These are phyloP conservation scores for Aspergillus baeticus DNA, from an alignment of 495 filamentous ascomycete genomes.

Conservation along the genomic window DNA sequence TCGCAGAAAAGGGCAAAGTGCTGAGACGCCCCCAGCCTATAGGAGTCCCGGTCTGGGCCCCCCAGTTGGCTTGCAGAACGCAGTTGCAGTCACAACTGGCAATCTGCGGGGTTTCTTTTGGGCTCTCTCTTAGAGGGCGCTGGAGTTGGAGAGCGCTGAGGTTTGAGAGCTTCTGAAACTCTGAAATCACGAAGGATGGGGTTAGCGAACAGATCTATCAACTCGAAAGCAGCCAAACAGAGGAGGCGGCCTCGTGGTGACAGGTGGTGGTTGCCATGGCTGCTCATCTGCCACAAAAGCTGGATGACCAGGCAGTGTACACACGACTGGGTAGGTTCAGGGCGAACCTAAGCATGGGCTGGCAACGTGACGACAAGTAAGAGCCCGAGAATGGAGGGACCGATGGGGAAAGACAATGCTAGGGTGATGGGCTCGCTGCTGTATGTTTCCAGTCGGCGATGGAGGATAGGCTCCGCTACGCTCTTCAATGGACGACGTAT, in stretches of 20 bases:
- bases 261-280: neutral
- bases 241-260: neutral
- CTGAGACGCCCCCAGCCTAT: slow-evolving; percentile 4
- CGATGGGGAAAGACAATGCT: neutral
- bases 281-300: slow-evolving; percentile 13
- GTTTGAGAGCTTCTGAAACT: neutral
- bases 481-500: neutral
- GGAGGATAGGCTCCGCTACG: slow-evolving; percentile 3
- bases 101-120: slow-evolving; percentile 14
- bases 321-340: slow-evolving; percentile 10
- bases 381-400: slow-evolving; percentile 2
- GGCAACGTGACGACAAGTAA: slow-evolving; percentile 8
- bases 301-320: slow-evolving; percentile 8
- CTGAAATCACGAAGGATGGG: neutral
- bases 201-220: neutral
- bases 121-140: neutral
- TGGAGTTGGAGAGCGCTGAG: too few relatives aligned
- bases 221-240: neutral
- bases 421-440: slow-evolving; percentile 4
- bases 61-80: slow-evolving; percentile 7
- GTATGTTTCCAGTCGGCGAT: neutral
- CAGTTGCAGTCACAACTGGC: slow-evolving; percentile 11
- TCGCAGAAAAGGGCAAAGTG: slow-evolving; percentile 12
- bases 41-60: neutral
- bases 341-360: slow-evolving; percentile 1